Evolutionary conservation across 495 filamentous ascomycete genomes (phyloP).

Genomic region (Thermothielavioides terrestris): DNA sequence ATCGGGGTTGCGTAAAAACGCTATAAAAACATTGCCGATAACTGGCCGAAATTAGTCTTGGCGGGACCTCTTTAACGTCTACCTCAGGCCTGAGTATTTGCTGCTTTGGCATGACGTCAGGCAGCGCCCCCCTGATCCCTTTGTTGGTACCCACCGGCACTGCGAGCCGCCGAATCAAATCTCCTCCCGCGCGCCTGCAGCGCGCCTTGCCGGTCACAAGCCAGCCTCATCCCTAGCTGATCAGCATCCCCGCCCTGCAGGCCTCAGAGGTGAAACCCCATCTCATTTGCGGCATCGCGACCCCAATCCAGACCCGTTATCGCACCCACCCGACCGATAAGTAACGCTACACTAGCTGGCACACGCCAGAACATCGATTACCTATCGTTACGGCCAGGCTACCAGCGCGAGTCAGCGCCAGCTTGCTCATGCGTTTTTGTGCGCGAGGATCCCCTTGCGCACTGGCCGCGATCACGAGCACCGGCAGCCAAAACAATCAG

Average conservation of each 20-base stretch:
- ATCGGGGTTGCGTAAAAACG: too few relatives aligned
- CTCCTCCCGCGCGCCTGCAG: not conserved
- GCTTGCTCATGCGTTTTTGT: not conserved
- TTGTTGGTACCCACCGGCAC: too few relatives aligned
- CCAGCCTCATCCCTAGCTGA: not conserved
- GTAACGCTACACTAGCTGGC: too few relatives aligned
- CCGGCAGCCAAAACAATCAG: constrained; percentile 2
- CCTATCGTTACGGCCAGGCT: too few relatives aligned
- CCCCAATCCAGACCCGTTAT: too few relatives aligned
- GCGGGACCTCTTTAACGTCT: not conserved
- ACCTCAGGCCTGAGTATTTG: not conserved
- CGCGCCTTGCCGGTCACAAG: not conserved
- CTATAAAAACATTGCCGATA: too few relatives aligned
- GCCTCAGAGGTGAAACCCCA: not conserved
- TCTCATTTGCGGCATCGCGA: not conserved
- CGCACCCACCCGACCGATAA: too few relatives aligned
- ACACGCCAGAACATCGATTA: too few relatives aligned
- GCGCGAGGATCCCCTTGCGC: too few relatives aligned
- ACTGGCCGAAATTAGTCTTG: too few relatives aligned
- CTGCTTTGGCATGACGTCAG: not conserved
- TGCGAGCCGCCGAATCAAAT: not conserved
- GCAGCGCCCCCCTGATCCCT: too few relatives aligned
- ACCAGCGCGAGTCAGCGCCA: not conserved
- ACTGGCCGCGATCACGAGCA: not conserved
- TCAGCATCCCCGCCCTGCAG: not conserved